phyloP scores from a whole-genome alignment of 768 basidiomycete species.

The Daedaleopsis nitida region DNA sequence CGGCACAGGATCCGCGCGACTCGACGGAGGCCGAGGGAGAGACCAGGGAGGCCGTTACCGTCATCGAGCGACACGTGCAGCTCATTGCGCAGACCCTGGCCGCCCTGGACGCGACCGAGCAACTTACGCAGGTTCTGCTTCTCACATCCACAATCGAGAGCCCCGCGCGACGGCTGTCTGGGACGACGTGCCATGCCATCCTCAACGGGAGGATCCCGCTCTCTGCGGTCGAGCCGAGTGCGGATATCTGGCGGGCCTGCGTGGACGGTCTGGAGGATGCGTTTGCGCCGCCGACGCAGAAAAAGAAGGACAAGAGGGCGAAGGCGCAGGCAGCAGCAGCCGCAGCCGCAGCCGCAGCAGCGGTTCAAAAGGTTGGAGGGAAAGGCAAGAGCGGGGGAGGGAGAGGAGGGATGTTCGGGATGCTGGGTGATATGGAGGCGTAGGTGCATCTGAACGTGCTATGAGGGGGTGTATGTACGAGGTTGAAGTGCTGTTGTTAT shows the following conservation, averaged over 20 bases:
- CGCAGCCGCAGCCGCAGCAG: neutral
- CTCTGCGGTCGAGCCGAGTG: slow-evolving; percentile 17
- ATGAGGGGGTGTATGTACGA: neutral
- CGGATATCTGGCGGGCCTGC: slow-evolving; percentile 49
- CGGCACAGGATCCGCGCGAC: neutral
- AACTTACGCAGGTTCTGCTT: slow-evolving; percentile 63
- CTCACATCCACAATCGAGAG: slow-evolving; percentile 50
- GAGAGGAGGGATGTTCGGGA: slow-evolving; percentile 39
- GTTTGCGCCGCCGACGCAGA: slow-evolving; percentile 39
- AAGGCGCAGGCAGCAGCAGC: slow-evolving; percentile 6
- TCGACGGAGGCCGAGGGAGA: slow-evolving; percentile 21
- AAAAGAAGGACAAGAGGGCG: slow-evolving; percentile 42
- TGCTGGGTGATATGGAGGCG: slow-evolving; percentile 43
- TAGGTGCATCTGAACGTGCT: slow-evolving; percentile 19
- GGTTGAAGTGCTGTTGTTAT: neutral
- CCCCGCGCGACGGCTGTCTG: slow-evolving; percentile 56
- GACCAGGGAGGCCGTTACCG: slow-evolving; percentile 28
- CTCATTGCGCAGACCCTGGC: slow-evolving; percentile 64
- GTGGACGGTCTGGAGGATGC: slow-evolving; percentile 47
- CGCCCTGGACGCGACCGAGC: slow-evolving; percentile 60
- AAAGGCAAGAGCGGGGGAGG: slow-evolving; percentile 26
- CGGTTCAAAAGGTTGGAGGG: slow-evolving; percentile 6
- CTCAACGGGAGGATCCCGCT: slow-evolving; percentile 37
- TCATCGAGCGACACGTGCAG: slow-evolving; percentile 65
- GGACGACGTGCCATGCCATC: slow-evolving; percentile 56